Evolutionary conservation across 163 green algal species (phyloP), one percentile per base, ranked within the genome.

Genomic region (Chloromonas sp.): DNA sequence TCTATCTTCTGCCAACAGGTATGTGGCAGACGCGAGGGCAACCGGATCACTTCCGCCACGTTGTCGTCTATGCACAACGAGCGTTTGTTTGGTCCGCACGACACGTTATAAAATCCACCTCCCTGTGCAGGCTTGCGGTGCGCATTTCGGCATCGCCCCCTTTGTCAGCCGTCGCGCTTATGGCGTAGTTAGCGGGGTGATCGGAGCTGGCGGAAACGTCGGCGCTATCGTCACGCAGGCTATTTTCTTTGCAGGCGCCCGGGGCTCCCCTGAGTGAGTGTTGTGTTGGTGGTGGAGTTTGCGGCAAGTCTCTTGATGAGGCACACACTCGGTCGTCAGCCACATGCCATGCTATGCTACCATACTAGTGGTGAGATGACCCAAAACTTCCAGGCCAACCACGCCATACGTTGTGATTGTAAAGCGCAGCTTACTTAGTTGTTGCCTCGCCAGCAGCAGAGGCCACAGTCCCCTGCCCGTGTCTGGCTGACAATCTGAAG

Each of bases 201-300:
- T 98, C 36, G 95, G 96, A 74, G 96, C 96, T 14, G 96, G 96
- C 70, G 96, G 94, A 82, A 98, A 98, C 90, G 85, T 90, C 1
- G 95, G 95, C 76, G 89, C 91, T n/a, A 91, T 92, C 36, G 89
- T 98, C 71, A 97, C 91, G 13, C 93, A 95, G 87, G 89, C 92
- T 58, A 87, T 96, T 36, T 97, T 97, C 87, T 97, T 97, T 87
- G 91, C 88, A 0, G 86, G 87, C 62, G 66, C 58, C 60, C 0
- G 1, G 2, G 60, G 60, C 80, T 83, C 61, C 5, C 71, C 71
- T 79, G 60, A 59, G 78, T 84, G 81, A 79, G 81, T 78, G 36
- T 36, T 36, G 36, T 36, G 36, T 36, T 36, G 11, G 2, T 57
- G 36, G 36, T 3, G 57, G 76, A 58, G 15, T 14, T 83, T 2